These are phyloP conservation scores for Arthrobotrys conoides DNA, from an alignment of 2,329 filamentous ascomycete species.

Conservation along the genomic window DNA sequence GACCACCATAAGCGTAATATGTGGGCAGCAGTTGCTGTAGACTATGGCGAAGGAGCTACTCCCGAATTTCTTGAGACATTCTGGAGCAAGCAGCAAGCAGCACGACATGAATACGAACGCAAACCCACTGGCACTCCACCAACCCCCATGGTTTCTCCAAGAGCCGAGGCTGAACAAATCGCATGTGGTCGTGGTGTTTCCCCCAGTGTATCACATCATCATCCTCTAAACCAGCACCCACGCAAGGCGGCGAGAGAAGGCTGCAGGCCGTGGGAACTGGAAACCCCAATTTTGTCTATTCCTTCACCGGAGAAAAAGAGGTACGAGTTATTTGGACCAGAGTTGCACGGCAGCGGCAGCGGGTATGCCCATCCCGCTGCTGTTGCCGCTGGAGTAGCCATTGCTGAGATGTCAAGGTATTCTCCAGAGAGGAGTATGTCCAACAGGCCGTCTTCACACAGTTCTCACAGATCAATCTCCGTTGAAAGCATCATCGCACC, in stretches of 20 bases:
- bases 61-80: conserved; percentile 78
- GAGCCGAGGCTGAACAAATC: conserved; percentile 62
- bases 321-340: conserved; percentile 56
- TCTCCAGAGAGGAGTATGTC: conserved; percentile 59
- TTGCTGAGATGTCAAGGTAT: conserved; percentile 61
- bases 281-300: conserved; percentile 40
- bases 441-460: conserved; percentile 60
- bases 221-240: conserved; percentile 61
- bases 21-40: conserved; percentile 79
- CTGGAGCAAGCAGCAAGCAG: conserved; percentile 72
- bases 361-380: conserved; percentile 48
- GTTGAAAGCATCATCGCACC: conserved; percentile 62
- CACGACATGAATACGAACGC: conserved; percentile 48
- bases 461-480: conserved; percentile 62
- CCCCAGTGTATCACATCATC: conserved; percentile 56
- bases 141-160: conserved; percentile 64
- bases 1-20: conserved; percentile 78
- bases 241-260: conserved; percentile 60
- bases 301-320: conserved; percentile 55
- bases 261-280: conserved; percentile 57
- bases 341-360: conserved; percentile 52
- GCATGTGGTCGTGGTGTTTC: conserved; percentile 56
- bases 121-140: conserved; percentile 61
- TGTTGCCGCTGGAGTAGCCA: conserved; percentile 55
- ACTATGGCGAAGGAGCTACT: conserved; percentile 77